phyloP scores from a whole-genome alignment of 2,329 filamentous ascomycete species.

The Stromatinia cepivora region DNA sequence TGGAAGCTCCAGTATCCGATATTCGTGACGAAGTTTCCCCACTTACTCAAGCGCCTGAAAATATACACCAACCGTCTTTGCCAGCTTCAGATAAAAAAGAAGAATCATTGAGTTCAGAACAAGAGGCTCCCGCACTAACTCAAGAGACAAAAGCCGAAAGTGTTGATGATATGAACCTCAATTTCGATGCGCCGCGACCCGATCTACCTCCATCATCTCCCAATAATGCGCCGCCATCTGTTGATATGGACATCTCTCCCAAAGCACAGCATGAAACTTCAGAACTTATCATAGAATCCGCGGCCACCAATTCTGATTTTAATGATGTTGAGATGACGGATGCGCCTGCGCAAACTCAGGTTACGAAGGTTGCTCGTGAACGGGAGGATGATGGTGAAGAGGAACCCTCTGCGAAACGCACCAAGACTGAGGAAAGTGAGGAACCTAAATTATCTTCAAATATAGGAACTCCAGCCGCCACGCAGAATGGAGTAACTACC shows the following conservation, averaged over 20 bases:
- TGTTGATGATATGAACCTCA: constrained; percentile 20
- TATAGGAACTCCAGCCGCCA: constrained; percentile 30
- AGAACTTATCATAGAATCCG: neutral
- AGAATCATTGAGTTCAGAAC: neutral
- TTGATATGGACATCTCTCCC: constrained; percentile 12
- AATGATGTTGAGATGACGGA: constrained; percentile 41
- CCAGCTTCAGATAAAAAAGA: constrained; percentile 15
- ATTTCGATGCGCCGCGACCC: constrained; percentile 17
- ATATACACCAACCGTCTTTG: constrained; percentile 6
- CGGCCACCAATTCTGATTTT: constrained; percentile 3
- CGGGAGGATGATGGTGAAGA: constrained; percentile 71
- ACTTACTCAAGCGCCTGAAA: constrained; percentile 21
- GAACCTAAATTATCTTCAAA: constrained; percentile 28
- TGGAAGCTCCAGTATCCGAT: constrained; percentile 40
- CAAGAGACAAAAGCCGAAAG: constrained; percentile 6
- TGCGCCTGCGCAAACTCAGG: constrained; percentile 37
- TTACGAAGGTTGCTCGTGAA: constrained; percentile 66
- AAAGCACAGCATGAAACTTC: neutral
- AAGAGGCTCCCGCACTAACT: neutral
- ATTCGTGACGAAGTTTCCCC: constrained; percentile 33
- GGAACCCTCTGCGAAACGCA: constrained; percentile 76
- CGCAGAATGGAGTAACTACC: constrained; percentile 19
- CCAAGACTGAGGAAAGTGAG: constrained; percentile 62
- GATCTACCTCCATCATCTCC: constrained; percentile 21
- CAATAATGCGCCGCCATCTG: constrained; percentile 18